Percentiles rank a stretch among this genome's conserved stretches.
These are phyloP conservation scores for Sporothrix schenckii DNA, from an alignment of 2,329 filamentous ascomycete genomes.

Conservation along the genomic window DNA sequence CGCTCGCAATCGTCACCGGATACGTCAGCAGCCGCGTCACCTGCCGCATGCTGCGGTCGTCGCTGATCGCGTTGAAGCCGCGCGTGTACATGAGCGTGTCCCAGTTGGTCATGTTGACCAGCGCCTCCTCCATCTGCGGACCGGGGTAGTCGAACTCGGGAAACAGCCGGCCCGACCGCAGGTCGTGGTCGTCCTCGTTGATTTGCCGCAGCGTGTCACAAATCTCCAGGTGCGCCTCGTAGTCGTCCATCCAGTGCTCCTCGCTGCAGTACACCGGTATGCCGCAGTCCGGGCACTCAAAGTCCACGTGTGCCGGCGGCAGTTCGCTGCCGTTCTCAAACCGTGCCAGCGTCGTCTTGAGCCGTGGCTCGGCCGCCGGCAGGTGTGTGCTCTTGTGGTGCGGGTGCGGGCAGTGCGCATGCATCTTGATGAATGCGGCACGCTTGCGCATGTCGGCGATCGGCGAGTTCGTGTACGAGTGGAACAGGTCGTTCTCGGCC, in stretches of 20 bases:
- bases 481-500: constrained; percentile 82
- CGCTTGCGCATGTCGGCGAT: constrained; percentile 84
- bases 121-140: constrained; percentile 84
- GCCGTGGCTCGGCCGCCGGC: constrained; percentile 40
- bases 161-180: constrained; percentile 87
- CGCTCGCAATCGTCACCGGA: constrained; percentile 85
- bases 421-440: constrained; percentile 87
- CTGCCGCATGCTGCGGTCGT: constrained; percentile 87
- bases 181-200: constrained; percentile 97
- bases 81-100: constrained; percentile 94
- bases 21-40: constrained; percentile 93
- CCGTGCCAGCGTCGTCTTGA: constrained; percentile 34
- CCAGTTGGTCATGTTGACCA: constrained; percentile 98
- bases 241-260: constrained; percentile 94
- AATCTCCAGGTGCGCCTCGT: constrained; percentile 87
- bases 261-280: constrained; percentile 92
- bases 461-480: constrained; percentile 86
- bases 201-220: constrained; percentile 90
- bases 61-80: constrained; percentile 87
- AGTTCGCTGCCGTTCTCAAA: constrained; percentile 51
- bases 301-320: constrained; percentile 80
- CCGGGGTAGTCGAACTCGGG: constrained; percentile 91
- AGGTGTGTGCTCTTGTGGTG: constrained; percentile 74
- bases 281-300: constrained; percentile 95
- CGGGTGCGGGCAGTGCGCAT: constrained; percentile 91